phyloP scores from a whole-genome alignment of 768 basidiomycete species.

The Artomyces pyxidatus region DNA sequence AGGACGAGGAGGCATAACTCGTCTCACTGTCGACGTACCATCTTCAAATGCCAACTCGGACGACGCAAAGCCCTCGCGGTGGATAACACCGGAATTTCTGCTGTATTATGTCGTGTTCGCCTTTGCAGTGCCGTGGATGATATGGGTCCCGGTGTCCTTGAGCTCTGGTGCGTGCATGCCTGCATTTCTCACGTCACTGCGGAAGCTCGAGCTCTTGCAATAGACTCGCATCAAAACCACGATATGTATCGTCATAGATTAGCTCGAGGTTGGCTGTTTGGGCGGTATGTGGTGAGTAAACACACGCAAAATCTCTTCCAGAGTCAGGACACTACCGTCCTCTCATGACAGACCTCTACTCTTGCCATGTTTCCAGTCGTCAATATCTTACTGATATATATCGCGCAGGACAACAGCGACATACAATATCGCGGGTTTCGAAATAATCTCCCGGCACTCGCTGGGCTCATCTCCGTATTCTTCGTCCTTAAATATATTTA shows the following conservation, averaged over 20 bases:
- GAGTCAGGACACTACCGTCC: no score
- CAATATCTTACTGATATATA: background rate
- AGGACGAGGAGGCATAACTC: conserved; percentile 26
- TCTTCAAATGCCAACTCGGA: conserved; percentile 27
- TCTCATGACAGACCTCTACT: no score
- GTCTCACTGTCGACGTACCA: conserved; percentile 52
- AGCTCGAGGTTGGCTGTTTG: conserved; percentile 74
- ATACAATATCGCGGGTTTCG: conserved; percentile 86
- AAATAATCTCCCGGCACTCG: conserved; percentile 62
- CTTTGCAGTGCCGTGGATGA: conserved; percentile 64
- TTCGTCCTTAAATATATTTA: conserved; percentile 49
- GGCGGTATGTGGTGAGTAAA: conserved; percentile 61
- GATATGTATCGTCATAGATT: conserved; percentile 46
- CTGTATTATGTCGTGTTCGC: conserved; percentile 58
- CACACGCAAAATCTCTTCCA: no score
- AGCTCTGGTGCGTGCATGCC: conserved; percentile 60
- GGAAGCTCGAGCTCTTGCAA: background rate
- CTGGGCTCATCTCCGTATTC: conserved; percentile 42
- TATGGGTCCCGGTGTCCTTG: conserved; percentile 63
- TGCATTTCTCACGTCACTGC: background rate
- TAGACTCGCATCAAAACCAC: conserved; percentile 75
- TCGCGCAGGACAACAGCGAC: conserved; percentile 81
- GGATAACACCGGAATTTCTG: conserved; percentile 77
- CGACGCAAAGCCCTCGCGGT: conserved; percentile 41
- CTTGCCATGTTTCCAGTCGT: no score